Conservation (phyloP, 2,329 filamentous ascomycete species). For the Ophiostoma himal-ulmi region DNA sequence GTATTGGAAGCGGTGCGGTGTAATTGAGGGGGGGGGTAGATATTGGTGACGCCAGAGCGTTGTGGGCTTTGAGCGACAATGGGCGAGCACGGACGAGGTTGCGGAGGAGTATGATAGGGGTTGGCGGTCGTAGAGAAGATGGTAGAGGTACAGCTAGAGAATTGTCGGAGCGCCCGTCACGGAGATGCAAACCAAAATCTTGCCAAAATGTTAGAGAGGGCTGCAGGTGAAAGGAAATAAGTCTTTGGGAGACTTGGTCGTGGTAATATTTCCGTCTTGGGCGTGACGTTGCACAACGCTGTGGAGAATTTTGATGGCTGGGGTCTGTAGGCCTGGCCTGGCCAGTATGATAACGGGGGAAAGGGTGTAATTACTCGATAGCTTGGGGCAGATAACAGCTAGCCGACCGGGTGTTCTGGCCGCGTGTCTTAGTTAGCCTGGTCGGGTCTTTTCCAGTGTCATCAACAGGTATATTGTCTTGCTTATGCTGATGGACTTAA, state of each 20-base stretch:
- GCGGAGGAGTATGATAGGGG: not conserved
- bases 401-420: not conserved
- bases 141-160: not conserved
- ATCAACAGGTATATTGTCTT: not conserved
- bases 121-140: not conserved
- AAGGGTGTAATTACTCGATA: not conserved
- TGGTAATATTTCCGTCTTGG: not conserved
- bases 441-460: not conserved
- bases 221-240: not conserved
- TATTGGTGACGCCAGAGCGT: not conserved
- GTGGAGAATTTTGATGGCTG: not conserved
- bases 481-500: too few species aligned
- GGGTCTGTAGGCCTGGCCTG: not conserved
- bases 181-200: not conserved
- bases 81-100: not conserved
- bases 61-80: not conserved
- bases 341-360: not conserved
- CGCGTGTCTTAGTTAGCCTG: not conserved
- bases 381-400: not conserved
- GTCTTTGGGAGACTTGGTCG: not conserved
- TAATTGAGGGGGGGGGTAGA: not conserved
- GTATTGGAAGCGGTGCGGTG: not conserved
- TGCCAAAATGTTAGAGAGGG: not conserved
- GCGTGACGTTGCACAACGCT: not conserved
- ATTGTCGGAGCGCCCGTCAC: not conserved